Evolutionary conservation across 2,329 filamentous ascomycete genomes (phyloP), one percentile per base, ranked within the genome.

Genomic region (Cytospora mali): DNA sequence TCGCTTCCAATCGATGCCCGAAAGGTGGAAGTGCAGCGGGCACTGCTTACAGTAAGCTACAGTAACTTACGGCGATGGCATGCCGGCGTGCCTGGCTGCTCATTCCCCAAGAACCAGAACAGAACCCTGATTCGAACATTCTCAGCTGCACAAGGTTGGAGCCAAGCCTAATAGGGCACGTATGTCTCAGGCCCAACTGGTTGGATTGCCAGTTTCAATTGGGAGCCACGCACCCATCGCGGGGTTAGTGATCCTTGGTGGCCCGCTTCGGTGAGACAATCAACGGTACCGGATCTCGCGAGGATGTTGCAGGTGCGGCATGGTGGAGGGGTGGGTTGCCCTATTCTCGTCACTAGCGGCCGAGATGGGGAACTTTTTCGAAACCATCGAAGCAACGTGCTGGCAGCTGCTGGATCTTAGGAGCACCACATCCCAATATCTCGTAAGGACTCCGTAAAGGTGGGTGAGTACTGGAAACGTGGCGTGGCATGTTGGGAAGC

Each of bases 101-200:
- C 25, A 28, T n/a, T 51, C 1, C 48, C 25, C 33, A 5, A 21
- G 42, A 21, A 21, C 31, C 18, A 48, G 50, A 28, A 33, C 27
- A 54, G 58, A 27, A 49, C 46, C 58, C 57, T 60, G 58, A 58
- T 62, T 51, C 27, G 59, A 33, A 23, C 21, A 48, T 28, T 53
- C 21, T 14, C 49, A 31, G 53, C 16, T 31, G 29, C 42, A 48
- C 33, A 53, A 51, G 46, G 29, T 62, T 52, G 55, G 48, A 29
- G 33, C 29, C 11, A 23, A 46, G 27, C 9, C 6, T 46, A 42
- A 39, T 35, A 46, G 23, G 55, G 61, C 35, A 42, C 29, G 55
- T 42, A 42, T n/a, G 16, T n/a, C 39, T 42, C 18, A n/a, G 46
- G 56, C 54, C 62, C 62, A 42, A 61, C 54, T 61, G 52, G 62